Percentiles rank a stretch among this genome's conserved stretches.
phyloP scores from a whole-genome alignment of 1,284 basidiomycete genomes.

The Heterobasidion annosum region DNA sequence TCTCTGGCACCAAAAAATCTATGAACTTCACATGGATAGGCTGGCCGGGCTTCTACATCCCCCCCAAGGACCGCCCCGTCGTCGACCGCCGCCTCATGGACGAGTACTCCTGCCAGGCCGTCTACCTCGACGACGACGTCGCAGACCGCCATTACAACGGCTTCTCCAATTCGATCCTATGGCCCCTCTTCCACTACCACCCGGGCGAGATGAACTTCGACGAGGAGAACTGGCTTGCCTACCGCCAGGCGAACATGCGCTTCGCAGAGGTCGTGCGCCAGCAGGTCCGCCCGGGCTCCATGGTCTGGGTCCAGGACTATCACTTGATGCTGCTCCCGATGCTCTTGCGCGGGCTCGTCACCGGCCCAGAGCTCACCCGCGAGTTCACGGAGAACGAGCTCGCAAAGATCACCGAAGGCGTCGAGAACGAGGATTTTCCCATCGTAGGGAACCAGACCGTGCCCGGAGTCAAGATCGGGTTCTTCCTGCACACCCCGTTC shows the following conservation, averaged over 20 bases:
- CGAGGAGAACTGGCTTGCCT: conserved; percentile 96
- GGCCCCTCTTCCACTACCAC: conserved; percentile 99
- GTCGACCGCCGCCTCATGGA: conserved; percentile 87
- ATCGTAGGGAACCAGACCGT: conserved; percentile 28
- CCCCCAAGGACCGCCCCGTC: conserved; percentile 73
- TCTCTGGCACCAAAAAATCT: conserved; percentile 93
- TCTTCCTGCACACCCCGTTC: conserved; percentile 98
- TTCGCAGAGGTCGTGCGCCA: conserved; percentile 86
- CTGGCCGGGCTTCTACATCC: conserved; percentile 88
- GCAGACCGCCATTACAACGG: conserved; percentile 98
- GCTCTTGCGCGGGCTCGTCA: conserved; percentile 83
- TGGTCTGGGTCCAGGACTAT: conserved; percentile 99
- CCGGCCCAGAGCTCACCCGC: conserved; percentile 54
- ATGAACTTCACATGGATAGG: conserved; percentile 96
- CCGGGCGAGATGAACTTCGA: conserved; percentile 99
- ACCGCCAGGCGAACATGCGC: conserved; percentile 91
- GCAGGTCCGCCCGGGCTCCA: conserved; percentile 76
- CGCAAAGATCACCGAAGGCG: conserved; percentile 68
- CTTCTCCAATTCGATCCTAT: conserved; percentile 98
- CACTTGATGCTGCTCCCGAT: conserved; percentile 97
- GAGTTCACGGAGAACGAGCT: conserved; percentile 63
- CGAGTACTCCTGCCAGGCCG: conserved; percentile 95
- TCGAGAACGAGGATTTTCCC: conserved; percentile 47
- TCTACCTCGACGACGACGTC: conserved; percentile 95
- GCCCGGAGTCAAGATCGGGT: conserved; percentile 84